Evolutionary conservation across 345 rosid species (phyloP), one percentile per base, ranked within the genome.

Genomic region (Diplotaxis tenuifolia): DNA sequence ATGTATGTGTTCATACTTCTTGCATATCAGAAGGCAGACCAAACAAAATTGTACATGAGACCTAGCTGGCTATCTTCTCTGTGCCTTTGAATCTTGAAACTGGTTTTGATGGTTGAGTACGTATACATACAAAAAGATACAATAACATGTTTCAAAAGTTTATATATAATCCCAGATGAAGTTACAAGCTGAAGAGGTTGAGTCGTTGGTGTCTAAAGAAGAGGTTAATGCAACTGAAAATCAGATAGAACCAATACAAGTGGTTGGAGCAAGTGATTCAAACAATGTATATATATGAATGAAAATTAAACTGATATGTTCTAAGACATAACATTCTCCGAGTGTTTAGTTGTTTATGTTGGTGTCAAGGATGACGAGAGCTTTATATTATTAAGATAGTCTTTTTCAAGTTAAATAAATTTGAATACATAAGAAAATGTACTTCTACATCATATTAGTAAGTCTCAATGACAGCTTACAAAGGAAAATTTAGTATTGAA

Each of bases 11-110:
- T 65, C 60, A 56, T 57, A 20, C 34, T 29, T 71, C 22, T 21
- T 42, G 55, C 70, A 57, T 22, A 59, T 23, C 62, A 47, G 9
- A 47, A 47, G 57, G 50, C 9, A 42, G 42, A 3, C 34, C 65
- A 65, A 57, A 49, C 42, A 68, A 21, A 61, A 27, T 36, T 54
- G 36, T 53, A 38, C 57, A 75, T 21, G n/a, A 14, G 9, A 68
- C 22, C 49, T 53, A 64, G 21, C 42, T 54, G 25, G 58, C 70
- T 93, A 86, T 52, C 74, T 83, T 74, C 95, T 86, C 67, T 78
- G 88, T 84, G 87, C 79, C 83, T 23, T n/a, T n/a, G n/a, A n/a
- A n/a, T n/a, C n/a, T n/a, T n/a, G n/a, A n/a, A n/a, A n/a, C n/a
- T n/a, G n/a, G n/a, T n/a, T n/a, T n/a, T n/a, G n/a, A n/a, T n/a